A percentile compares a stretch with the other conserved stretches of the same genome.
These are phyloP conservation scores for Clathrospora elynae DNA, from an alignment of 2,329 filamentous ascomycete genomes.

Conservation along the genomic window DNA sequence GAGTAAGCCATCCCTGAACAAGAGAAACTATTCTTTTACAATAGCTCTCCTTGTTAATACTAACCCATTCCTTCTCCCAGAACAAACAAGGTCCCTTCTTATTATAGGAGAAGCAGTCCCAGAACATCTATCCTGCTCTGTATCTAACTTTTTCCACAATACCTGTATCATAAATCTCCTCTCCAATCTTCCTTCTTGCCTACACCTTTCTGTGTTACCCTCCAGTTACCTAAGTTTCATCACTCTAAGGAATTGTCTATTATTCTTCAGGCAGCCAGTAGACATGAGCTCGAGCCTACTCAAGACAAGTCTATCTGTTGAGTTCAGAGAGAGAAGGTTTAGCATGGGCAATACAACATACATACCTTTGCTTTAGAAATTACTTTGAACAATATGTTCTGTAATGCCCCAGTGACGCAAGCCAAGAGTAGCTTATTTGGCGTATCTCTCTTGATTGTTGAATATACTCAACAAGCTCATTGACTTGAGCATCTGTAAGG, in stretches of 20 bases:
- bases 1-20: constrained; percentile 5
- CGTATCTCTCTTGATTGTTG: no score
- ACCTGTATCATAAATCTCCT: constrained; percentile 8
- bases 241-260: constrained; percentile 6
- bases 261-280: constrained; percentile 6
- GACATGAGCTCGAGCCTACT: constrained; percentile 5
- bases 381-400: constrained; percentile 1
- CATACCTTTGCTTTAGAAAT: constrained; percentile 1
- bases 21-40: constrained; percentile 17
- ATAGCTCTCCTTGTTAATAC: constrained; percentile 31
- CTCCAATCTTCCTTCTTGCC: constrained; percentile 6
- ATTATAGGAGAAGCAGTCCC: constrained; percentile 22
- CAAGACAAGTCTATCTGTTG: background rate
- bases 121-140: constrained; percentile 1
- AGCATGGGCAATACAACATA: background rate
- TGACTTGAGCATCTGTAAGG: no score
- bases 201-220: constrained; percentile 6
- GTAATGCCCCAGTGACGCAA: background rate
- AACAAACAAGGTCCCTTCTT: constrained; percentile 35
- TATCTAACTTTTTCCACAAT: constrained; percentile 5
- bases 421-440: no score
- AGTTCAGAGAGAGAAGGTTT: constrained; percentile 7
- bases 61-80: constrained; percentile 42
- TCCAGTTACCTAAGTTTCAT: constrained; percentile 11
- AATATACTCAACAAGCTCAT: no score